These are phyloP conservation scores for Pseudopediastrum boryanum DNA, from an alignment of 139 green algal species.

Conservation along the genomic window DNA sequence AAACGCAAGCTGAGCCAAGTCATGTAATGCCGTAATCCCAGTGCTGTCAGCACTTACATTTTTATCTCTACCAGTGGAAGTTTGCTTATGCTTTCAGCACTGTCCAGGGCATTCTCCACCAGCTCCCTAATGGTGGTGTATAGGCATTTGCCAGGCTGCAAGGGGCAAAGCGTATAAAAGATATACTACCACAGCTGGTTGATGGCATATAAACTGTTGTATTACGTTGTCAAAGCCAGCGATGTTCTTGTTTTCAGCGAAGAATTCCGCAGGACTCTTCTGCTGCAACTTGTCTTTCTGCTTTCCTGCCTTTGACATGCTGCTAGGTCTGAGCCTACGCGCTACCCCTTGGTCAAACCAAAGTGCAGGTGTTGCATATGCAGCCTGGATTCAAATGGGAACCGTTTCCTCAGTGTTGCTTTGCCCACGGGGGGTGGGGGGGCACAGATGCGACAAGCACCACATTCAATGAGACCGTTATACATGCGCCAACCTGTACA, in stretches of 20 bases:
- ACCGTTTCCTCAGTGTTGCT: no score
- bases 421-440: no score
- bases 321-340: no score
- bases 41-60: constrained; percentile 72
- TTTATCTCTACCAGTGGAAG: constrained; percentile 84
- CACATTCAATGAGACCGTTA: no score
- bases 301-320: constrained; percentile 21
- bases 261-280: constrained; percentile 96
- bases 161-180: background rate
- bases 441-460: no score
- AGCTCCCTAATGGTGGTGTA: constrained; percentile 97
- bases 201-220: background rate
- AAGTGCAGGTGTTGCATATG: no score
- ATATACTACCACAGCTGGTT: background rate
- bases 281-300: constrained; percentile 68
- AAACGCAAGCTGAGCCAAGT: no score
- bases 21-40: no score
- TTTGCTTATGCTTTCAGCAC: constrained; percentile 80
- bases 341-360: no score
- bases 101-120: constrained; percentile 95
- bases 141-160: constrained; percentile 93
- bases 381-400: no score
- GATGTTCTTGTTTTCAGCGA: constrained; percentile 98
- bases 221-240: constrained; percentile 96
- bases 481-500: no score